Percentiles rank a stretch among this genome's conserved stretches.
Evolutionary conservation across 2,329 filamentous ascomycete species (phyloP).

Genomic region (Pseudogymnoascus destructans): DNA sequence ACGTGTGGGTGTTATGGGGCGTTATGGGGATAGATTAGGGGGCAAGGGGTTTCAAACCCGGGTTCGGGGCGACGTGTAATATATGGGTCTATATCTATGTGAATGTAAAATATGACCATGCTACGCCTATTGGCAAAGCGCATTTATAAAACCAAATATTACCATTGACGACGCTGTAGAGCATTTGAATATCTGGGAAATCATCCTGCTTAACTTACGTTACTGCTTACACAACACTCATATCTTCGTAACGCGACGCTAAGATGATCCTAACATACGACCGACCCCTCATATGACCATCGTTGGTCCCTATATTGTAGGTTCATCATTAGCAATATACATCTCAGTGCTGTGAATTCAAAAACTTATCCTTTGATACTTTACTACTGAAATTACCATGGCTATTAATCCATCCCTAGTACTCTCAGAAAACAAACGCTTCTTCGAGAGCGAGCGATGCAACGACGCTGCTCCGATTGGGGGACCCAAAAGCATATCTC

Average conservation of each 20-base stretch:
- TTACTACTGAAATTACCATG: background rate
- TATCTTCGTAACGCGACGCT: background rate
- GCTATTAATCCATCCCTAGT: background rate
- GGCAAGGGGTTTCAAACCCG: background rate
- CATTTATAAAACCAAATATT: background rate
- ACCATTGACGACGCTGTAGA: background rate
- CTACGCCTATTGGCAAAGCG: background rate
- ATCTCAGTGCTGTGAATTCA: background rate
- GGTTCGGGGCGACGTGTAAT: background rate
- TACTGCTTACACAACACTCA: background rate
- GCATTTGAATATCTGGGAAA: background rate
- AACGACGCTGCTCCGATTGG: slow-evolving; percentile 9
- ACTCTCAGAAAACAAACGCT: background rate
- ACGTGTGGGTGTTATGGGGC: background rate
- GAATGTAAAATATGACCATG: background rate
- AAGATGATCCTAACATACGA: background rate
- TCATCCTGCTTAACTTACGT: too few relatives aligned
- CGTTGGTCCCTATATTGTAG: background rate
- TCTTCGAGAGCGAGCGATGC: background rate
- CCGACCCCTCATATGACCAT: background rate
- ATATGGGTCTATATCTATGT: background rate
- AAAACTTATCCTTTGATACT: background rate
- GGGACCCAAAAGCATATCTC: slow-evolving; percentile 11
- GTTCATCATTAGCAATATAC: background rate
- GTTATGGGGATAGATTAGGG: background rate